These are phyloP conservation scores for Tremella yokohamensis DNA, from an alignment of 768 basidiomycete genomes.

Conservation along the genomic window DNA sequence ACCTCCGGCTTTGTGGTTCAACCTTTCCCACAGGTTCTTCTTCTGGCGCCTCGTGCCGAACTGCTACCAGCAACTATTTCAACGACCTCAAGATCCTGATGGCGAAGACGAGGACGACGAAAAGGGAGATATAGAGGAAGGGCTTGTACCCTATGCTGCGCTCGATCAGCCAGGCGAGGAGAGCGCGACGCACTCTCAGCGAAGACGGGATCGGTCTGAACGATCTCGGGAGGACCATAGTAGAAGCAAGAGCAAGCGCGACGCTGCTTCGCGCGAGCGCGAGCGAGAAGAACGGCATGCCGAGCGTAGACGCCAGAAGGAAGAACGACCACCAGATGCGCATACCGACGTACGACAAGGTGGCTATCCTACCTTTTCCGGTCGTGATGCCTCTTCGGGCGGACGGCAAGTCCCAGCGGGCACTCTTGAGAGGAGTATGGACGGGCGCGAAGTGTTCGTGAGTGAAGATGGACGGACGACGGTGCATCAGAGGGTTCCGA, in stretches of 20 bases:
- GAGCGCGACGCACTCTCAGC: background rate
- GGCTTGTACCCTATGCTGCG: background rate
- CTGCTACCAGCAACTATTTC: constrained; percentile 22
- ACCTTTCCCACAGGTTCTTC: constrained; percentile 20
- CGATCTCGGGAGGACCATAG: no score
- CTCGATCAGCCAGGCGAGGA: background rate
- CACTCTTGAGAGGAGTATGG: constrained; percentile 18
- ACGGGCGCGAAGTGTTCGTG: constrained; percentile 21
- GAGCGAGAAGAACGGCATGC: background rate
- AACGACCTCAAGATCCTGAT: background rate
- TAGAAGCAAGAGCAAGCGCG: background rate
- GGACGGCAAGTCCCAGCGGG: constrained; percentile 34
- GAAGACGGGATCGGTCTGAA: no score
- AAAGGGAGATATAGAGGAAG: constrained; percentile 6
- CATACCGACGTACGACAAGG: constrained; percentile 31
- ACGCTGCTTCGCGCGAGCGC: background rate
- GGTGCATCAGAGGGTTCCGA: background rate
- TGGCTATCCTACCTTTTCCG: constrained; percentile 42
- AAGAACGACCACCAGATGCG: constrained; percentile 2
- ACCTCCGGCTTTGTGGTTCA: constrained; percentile 32
- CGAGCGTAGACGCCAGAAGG: background rate
- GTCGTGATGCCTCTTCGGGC: constrained; percentile 8
- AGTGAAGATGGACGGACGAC: constrained; percentile 11
- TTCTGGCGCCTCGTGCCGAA: constrained; percentile 21
- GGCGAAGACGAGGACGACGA: constrained; percentile 8